Conservation (phyloP, 768 basidiomycete genomes). For the Neoboletus magnificus region DNA sequence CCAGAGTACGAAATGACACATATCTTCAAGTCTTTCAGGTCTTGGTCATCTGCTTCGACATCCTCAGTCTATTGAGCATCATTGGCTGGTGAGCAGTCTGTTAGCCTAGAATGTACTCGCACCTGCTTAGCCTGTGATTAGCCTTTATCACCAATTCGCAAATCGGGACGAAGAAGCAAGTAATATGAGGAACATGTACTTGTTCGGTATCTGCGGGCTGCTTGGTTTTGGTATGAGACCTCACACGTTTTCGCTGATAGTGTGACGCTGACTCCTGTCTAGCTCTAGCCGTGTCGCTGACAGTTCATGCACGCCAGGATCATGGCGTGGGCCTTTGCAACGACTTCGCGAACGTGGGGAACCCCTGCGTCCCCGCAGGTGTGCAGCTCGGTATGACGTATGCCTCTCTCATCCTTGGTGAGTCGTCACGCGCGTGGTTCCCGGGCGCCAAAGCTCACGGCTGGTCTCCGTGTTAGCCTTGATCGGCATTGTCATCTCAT, state of each 20-base stretch:
- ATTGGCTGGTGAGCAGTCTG: slow-evolving; percentile 18
- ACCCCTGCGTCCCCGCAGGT: slow-evolving; percentile 22
- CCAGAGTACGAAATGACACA: neutral
- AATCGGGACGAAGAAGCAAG: slow-evolving; percentile 15
- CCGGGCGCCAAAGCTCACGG: neutral
- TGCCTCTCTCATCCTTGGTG: slow-evolving; percentile 27
- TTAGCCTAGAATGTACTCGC: neutral
- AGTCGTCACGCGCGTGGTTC: neutral
- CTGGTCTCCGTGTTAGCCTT: slow-evolving; percentile 11
- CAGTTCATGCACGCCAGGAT: slow-evolving; percentile 28
- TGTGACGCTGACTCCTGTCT: neutral
- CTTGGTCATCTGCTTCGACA: slow-evolving; percentile 10
- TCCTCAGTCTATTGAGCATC: slow-evolving; percentile 12
- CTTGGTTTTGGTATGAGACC: slow-evolving; percentile 15
- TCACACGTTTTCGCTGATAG: neutral
- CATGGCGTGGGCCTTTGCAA: slow-evolving; percentile 21
- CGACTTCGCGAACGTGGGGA: slow-evolving; percentile 25
- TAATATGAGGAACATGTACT: slow-evolving; percentile 21
- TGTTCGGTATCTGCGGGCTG: slow-evolving; percentile 22
- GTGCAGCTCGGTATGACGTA: slow-evolving; percentile 31
- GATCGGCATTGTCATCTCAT: slow-evolving; percentile 22
- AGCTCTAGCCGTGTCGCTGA: slow-evolving; percentile 23
- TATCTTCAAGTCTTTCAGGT: slow-evolving; percentile 20
- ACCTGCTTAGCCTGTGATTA: neutral
- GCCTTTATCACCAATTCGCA: slow-evolving; percentile 14